Conservation (phyloP, 805 yeast species). For the Myxozyma geophila region DNA sequence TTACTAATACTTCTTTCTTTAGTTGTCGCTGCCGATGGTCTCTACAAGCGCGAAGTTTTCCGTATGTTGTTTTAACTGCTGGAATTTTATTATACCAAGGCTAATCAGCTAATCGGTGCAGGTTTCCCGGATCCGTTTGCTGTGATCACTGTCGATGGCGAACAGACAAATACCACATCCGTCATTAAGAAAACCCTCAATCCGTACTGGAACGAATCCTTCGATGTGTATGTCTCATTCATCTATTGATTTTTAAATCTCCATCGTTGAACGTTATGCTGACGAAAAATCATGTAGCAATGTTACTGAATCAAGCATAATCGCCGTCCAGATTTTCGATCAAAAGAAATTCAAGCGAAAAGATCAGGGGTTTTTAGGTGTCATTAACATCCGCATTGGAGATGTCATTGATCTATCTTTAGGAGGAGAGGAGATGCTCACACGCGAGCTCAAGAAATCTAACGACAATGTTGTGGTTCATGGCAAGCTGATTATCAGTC, state of each 20-base stretch:
- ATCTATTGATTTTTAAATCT: background rate
- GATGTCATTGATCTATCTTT: slow-evolving; percentile 71
- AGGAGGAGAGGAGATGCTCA: slow-evolving; percentile 72
- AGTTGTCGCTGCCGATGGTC: slow-evolving; percentile 92
- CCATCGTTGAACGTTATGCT: slow-evolving; percentile 27
- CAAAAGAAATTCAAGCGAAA: slow-evolving; percentile 96
- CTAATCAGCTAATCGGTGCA: slow-evolving; percentile 44
- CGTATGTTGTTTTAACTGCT: slow-evolving; percentile 49
- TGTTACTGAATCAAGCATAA: slow-evolving; percentile 76
- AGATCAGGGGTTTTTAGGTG: slow-evolving; percentile 98
- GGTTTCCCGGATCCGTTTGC: slow-evolving; percentile 98
- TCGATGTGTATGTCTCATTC: slow-evolving; percentile 59
- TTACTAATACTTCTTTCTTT: background rate
- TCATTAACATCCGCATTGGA: slow-evolving; percentile 85
- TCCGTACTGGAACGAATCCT: slow-evolving; percentile 97
- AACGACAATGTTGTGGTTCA: slow-evolving; percentile 92
- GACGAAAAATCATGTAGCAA: slow-evolving; percentile 43
- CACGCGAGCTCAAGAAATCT: slow-evolving; percentile 87
- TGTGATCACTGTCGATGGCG: slow-evolving; percentile 95
- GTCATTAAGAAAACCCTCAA: slow-evolving; percentile 92
- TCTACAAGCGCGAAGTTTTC: slow-evolving; percentile 92
- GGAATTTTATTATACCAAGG: slow-evolving; percentile 51
- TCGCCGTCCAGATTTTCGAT: slow-evolving; percentile 93
- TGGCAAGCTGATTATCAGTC: slow-evolving; percentile 77
- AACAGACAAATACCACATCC: slow-evolving; percentile 91